Percentiles rank a stretch among this genome's conserved stretches.
phyloP scores from a whole-genome alignment of 495 filamentous ascomycete genomes.

The Talaromyces trachyspermus region DNA sequence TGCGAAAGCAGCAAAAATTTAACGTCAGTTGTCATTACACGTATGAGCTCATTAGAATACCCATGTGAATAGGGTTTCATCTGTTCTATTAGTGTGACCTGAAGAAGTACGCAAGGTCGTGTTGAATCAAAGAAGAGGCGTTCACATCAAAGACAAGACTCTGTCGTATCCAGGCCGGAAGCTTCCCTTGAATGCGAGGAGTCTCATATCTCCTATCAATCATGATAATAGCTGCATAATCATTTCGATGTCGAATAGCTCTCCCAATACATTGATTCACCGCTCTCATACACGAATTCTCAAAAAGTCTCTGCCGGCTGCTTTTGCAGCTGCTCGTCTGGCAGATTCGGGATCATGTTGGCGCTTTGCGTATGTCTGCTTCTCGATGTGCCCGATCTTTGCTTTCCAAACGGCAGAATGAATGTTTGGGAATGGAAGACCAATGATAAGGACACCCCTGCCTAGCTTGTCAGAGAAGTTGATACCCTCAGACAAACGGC shows the following conservation, averaged over 20 bases:
- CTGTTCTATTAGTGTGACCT: conserved; percentile 4
- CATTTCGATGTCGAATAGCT: conserved; percentile 78
- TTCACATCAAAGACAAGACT: conserved; percentile 23
- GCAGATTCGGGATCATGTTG: conserved; percentile 27
- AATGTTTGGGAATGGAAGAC: conserved; percentile 88
- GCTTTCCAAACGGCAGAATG: conserved; percentile 88
- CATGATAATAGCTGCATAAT: conserved; percentile 86
- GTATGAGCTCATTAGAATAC: not conserved
- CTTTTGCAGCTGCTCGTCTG: conserved; percentile 42
- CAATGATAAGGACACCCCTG: conserved; percentile 80
- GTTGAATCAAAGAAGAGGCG: conserved; percentile 18
- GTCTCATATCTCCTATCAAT: conserved; percentile 70
- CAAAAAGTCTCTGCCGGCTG: conserved; percentile 78
- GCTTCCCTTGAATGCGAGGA: conserved; percentile 62
- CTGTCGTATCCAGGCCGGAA: conserved; percentile 80
- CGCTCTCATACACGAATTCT: conserved; percentile 92
- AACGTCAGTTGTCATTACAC: not conserved
- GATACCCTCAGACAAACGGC: conserved; percentile 92
- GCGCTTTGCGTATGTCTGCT: conserved; percentile 46
- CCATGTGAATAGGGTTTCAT: not conserved
- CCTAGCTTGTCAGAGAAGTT: conserved; percentile 94
- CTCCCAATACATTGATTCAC: conserved; percentile 95
- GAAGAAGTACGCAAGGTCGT: conserved; percentile 33
- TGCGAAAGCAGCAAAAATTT: not conserved
- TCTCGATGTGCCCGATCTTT: conserved; percentile 78